Evolutionary conservation across 2,329 filamentous ascomycete species (phyloP).

Genomic region (Cercospora janseana): DNA sequence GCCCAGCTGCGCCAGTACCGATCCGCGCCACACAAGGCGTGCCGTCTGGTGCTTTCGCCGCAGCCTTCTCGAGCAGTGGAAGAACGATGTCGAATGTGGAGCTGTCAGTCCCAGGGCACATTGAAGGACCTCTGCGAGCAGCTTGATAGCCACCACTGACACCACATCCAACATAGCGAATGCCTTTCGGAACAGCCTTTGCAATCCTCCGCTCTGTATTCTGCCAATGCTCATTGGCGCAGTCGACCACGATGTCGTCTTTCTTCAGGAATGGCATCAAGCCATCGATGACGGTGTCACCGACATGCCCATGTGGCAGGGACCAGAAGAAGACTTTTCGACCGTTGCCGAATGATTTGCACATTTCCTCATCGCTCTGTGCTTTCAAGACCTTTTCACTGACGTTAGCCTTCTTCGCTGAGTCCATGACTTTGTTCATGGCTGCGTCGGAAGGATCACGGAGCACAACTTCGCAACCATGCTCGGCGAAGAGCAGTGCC

Average conservation of each 20-base stretch:
- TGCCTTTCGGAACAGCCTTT: slow-evolving; percentile 55
- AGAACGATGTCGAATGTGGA: slow-evolving; percentile 58
- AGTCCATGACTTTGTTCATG: slow-evolving; percentile 46
- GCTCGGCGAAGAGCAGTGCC: slow-evolving; percentile 58
- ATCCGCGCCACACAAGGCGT: slow-evolving; percentile 60
- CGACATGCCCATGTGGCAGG: slow-evolving; percentile 41
- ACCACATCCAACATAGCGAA: slow-evolving; percentile 67
- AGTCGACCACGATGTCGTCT: slow-evolving; percentile 67
- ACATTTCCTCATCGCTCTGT: slow-evolving; percentile 52
- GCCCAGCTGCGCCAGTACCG: slow-evolving; percentile 63
- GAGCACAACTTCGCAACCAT: slow-evolving; percentile 55
- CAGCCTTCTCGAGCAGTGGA: slow-evolving; percentile 60
- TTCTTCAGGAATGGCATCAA: slow-evolving; percentile 53
- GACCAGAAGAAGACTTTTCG: slow-evolving; percentile 39
- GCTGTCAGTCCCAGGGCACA: slow-evolving; percentile 63
- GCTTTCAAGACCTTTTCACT: slow-evolving; percentile 42
- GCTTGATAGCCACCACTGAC: slow-evolving; percentile 69
- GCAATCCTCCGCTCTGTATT: slow-evolving; percentile 62
- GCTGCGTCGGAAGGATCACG: slow-evolving; percentile 53
- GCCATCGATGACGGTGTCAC: slow-evolving; percentile 49
- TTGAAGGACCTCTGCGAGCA: slow-evolving; percentile 63
- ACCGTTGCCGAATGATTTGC: slow-evolving; percentile 37
- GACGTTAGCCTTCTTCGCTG: slow-evolving; percentile 44
- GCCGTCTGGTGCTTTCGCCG: slow-evolving; percentile 61
- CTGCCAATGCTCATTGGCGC: slow-evolving; percentile 65